Conservation (phyloP, 2,329 filamentous ascomycete species). For the Botrytis deweyae region DNA sequence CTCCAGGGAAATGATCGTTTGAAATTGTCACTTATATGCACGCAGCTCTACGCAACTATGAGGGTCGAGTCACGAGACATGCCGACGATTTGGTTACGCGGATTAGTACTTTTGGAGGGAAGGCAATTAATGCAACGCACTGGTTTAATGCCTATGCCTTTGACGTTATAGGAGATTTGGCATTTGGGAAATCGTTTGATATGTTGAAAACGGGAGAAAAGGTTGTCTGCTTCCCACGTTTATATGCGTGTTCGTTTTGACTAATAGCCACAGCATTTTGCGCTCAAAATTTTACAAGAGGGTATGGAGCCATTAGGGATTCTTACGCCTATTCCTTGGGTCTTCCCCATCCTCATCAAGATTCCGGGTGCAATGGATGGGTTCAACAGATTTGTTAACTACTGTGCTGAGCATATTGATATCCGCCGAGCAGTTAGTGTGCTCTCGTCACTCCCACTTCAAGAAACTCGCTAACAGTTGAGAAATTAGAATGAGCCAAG, state of each 20-base stretch:
- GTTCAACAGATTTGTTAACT: slow-evolving; percentile 24
- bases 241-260: too few relatives aligned
- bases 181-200: slow-evolving; percentile 33
- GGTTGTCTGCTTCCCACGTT: background rate
- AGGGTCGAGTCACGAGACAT: slow-evolving; percentile 27
- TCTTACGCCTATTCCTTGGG: slow-evolving; percentile 31
- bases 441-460: too few relatives aligned
- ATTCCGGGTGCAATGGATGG: slow-evolving; percentile 24
- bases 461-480: background rate
- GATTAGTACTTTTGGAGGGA: slow-evolving; percentile 24
- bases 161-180: slow-evolving; percentile 37
- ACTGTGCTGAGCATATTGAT: slow-evolving; percentile 22
- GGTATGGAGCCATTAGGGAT: slow-evolving; percentile 24
- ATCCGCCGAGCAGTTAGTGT: slow-evolving; percentile 24
- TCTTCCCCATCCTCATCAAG: slow-evolving; percentile 25
- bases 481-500: slow-evolving; percentile 20
- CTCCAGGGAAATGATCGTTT: background rate
- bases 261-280: slow-evolving; percentile 19
- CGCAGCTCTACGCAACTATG: slow-evolving; percentile 32
- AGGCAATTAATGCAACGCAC: slow-evolving; percentile 27
- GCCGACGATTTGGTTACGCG: slow-evolving; percentile 27
- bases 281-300: slow-evolving; percentile 25
- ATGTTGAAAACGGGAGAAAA: slow-evolving; percentile 27
- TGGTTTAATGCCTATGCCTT: slow-evolving; percentile 35
- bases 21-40: background rate